A percentile compares a stretch with the other conserved stretches of the same genome.
phyloP scores from a whole-genome alignment of 805 yeast species.

The Ogataea salicorniae region DNA sequence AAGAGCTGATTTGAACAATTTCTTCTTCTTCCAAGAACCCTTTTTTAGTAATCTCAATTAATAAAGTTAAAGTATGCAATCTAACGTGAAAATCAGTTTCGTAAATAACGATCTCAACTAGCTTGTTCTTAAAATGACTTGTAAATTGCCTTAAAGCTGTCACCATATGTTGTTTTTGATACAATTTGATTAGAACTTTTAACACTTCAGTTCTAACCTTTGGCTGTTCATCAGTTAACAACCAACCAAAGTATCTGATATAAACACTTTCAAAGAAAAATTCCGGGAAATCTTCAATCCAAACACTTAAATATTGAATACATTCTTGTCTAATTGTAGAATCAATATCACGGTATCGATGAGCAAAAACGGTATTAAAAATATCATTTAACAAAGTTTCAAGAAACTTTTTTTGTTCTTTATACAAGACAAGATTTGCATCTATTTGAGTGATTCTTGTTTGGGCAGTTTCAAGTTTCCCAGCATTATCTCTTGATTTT shows the following conservation, averaged over 20 bases:
- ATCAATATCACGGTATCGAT: constrained; percentile 78
- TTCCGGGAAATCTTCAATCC: constrained; percentile 72
- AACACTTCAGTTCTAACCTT: constrained; percentile 63
- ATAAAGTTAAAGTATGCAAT: constrained; percentile 42
- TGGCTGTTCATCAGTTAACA: constrained; percentile 64
- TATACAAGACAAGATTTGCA: constrained; percentile 35
- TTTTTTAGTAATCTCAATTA: constrained; percentile 49
- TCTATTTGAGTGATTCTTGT: constrained; percentile 44
- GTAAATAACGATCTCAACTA: constrained; percentile 55
- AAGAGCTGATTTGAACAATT: constrained; percentile 19
- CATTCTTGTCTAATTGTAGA: constrained; percentile 68
- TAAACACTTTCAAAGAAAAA: constrained; percentile 63
- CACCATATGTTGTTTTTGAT: constrained; percentile 38
- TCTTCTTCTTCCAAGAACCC: constrained; percentile 66
- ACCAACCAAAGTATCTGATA: constrained; percentile 78
- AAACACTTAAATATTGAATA: constrained; percentile 52
- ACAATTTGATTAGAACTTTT: constrained; percentile 46
- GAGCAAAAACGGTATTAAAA: constrained; percentile 60
- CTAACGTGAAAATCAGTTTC: constrained; percentile 57
- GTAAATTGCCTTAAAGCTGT: constrained; percentile 74
- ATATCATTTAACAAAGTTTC: constrained; percentile 60
- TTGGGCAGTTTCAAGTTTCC: constrained; percentile 29
- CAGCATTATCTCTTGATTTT: constrained; percentile 28
- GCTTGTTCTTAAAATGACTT: constrained; percentile 60
- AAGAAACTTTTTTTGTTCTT: constrained; percentile 46